phyloP scores from a whole-genome alignment of 306 rosid genomes.

The Cucurbita argyrosperma region DNA sequence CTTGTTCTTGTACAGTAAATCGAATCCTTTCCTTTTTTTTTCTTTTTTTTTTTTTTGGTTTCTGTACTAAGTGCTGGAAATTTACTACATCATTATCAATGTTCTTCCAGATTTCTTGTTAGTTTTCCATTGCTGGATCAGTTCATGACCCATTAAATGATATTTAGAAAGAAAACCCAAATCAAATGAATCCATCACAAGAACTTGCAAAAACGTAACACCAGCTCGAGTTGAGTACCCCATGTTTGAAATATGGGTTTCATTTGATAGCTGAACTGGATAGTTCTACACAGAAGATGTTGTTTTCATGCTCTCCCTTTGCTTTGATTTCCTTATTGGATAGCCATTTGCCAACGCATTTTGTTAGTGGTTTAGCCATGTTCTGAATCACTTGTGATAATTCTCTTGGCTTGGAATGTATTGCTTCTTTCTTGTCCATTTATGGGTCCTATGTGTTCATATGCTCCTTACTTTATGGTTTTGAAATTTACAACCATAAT shows the following conservation, averaged over 20 bases:
- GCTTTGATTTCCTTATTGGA: not conserved
- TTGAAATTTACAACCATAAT: not conserved
- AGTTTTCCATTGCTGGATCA: slow-evolving; percentile 4
- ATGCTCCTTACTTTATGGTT: not conserved
- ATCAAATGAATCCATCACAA: too few species aligned
- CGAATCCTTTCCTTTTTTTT: not conserved
- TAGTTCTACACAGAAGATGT: not conserved
- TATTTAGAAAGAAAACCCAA: not conserved
- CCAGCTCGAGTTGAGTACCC: too few species aligned
- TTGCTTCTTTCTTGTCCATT: not conserved
- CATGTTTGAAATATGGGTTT: too few species aligned
- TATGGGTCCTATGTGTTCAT: slow-evolving; percentile 5
- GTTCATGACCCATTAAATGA: not conserved
- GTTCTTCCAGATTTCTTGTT: not conserved
- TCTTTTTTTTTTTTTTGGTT: not conserved
- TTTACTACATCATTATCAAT: slow-evolving; percentile 5
- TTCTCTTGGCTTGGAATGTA: not conserved
- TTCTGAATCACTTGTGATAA: not conserved
- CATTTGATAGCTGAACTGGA: not conserved
- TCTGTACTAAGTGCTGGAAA: slow-evolving; percentile 1
- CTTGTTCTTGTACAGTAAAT: slow-evolving; percentile 85
- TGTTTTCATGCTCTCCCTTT: not conserved
- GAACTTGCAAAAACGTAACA: too few species aligned
- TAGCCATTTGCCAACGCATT: not conserved
- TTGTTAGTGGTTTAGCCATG: not conserved